Evolutionary conservation across 305 asterid species (phyloP).

Genomic region (Stenogyne calaminthoides): DNA sequence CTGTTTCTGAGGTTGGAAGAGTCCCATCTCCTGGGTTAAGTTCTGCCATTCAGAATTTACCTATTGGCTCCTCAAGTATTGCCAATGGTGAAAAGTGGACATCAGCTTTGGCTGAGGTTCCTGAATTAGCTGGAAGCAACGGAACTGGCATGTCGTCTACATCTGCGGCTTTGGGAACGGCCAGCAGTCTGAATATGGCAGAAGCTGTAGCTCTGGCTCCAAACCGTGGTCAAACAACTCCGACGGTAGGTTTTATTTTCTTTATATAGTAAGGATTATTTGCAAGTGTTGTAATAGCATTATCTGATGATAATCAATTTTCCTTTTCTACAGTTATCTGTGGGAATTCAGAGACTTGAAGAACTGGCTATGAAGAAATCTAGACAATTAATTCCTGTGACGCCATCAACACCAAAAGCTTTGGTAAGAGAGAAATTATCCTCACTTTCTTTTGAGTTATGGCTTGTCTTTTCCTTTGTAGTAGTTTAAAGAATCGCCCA

Average conservation of each 20-base stretch:
- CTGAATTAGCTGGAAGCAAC: conserved; percentile 43
- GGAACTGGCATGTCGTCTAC: conserved; percentile 44
- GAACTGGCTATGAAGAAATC: conserved; percentile 85
- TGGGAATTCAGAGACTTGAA: conserved; percentile 75
- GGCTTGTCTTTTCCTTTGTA: background rate
- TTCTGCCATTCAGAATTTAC: conserved; percentile 58
- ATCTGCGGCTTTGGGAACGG: conserved; percentile 40
- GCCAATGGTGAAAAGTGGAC: conserved; percentile 78
- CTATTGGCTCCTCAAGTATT: conserved; percentile 51
- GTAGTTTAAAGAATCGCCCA: background rate
- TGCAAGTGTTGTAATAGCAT: conserved; percentile 25
- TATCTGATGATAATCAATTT: conserved; percentile 1
- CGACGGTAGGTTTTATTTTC: conserved; percentile 55
- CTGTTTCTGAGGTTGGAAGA: conserved; percentile 64
- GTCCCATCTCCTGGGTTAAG: conserved; percentile 73
- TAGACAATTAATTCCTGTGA: conserved; percentile 79
- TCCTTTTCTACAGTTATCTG: conserved; percentile 46
- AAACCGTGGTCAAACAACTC: conserved; percentile 60
- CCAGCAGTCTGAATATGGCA: conserved; percentile 82
- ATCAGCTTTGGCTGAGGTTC: conserved; percentile 85
- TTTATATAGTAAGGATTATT: conserved; percentile 4
- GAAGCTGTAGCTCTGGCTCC: conserved; percentile 89
- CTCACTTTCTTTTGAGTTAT: background rate
- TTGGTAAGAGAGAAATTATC: conserved; percentile 51
- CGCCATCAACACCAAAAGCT: conserved; percentile 68